A percentile compares a stretch with the other conserved stretches of the same genome.
These are phyloP conservation scores for Friedmanniomyces simplex DNA, from an alignment of 495 filamentous ascomycete species.

Conservation along the genomic window DNA sequence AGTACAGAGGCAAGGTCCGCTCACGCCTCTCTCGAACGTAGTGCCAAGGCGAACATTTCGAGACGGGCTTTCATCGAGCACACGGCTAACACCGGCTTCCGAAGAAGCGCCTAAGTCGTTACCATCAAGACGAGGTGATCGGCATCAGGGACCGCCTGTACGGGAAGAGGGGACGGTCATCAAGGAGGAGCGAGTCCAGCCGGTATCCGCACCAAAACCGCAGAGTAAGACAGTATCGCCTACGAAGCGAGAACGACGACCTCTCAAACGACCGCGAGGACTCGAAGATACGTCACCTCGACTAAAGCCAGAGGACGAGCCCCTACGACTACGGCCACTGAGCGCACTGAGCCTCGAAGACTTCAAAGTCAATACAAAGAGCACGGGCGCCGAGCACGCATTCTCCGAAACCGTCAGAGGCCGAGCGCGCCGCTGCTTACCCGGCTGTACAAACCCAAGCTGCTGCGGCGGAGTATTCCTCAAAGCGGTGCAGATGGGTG, in stretches of 20 bases:
- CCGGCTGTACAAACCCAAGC: conserved; percentile 62
- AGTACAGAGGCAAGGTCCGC: neutral
- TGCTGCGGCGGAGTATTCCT: conserved; percentile 71
- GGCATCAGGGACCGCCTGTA: neutral
- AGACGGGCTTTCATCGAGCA: neutral
- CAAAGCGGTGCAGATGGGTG: conserved; percentile 45
- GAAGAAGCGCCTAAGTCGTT: neutral
- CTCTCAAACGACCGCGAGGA: neutral
- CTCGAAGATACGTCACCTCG: conserved; percentile 10
- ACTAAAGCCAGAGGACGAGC: conserved; percentile 9
- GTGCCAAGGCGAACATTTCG: neutral
- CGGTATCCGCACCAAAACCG: neutral
- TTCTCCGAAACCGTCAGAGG: conserved; percentile 67
- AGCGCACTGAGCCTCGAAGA: conserved; percentile 35
- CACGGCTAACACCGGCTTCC: neutral
- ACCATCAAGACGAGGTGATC: neutral
- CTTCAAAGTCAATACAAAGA: conserved; percentile 79
- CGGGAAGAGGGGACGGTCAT: neutral
- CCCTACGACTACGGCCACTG: conserved; percentile 22
- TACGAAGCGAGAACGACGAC: neutral
- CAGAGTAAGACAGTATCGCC: neutral
- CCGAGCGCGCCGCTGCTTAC: conserved; percentile 61
- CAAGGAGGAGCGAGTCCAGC: neutral
- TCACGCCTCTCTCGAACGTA: neutral
- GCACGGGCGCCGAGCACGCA: conserved; percentile 63